Conservation (phyloP, 2,329 filamentous ascomycete genomes). For the Torrubiellomyces zombiae region DNA sequence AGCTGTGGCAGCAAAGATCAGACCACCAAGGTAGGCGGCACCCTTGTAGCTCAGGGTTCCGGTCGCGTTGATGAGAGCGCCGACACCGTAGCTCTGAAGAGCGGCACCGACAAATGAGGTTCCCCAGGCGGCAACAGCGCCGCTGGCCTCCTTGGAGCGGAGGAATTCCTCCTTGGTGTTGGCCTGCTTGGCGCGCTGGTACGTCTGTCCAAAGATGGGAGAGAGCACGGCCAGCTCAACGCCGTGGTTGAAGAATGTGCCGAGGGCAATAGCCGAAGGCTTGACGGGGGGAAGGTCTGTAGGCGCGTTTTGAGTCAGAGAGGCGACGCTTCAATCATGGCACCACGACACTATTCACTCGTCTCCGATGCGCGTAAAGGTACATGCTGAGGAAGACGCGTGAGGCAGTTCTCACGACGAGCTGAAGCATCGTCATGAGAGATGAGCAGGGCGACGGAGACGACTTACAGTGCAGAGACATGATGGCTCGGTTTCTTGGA, state of each 20-base stretch:
- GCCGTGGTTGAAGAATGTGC: conserved; percentile 89
- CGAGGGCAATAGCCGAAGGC: conserved; percentile 93
- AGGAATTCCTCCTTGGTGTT: conserved; percentile 96
- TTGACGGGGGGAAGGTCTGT: conserved; percentile 61
- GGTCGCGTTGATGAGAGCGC: conserved; percentile 83
- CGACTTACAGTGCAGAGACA: conserved; percentile 43
- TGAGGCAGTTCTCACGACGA: background rate
- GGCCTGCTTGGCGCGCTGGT: conserved; percentile 77
- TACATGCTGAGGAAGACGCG: conserved; percentile 2
- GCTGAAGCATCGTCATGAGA: no score
- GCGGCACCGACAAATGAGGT: conserved; percentile 79
- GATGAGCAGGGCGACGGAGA: background rate
- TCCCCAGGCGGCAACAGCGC: conserved; percentile 77
- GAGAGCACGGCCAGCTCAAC: conserved; percentile 74
- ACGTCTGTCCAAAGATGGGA: conserved; percentile 86
- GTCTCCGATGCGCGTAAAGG: no score
- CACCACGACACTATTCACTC: no score
- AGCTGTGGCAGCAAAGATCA: conserved; percentile 84
- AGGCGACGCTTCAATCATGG: conserved; percentile 4
- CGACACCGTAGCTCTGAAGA: conserved; percentile 78
- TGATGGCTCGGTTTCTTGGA: no score
- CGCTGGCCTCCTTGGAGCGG: conserved; percentile 79
- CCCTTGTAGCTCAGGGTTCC: conserved; percentile 95
- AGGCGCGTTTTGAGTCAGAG: no score
- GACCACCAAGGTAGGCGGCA: conserved; percentile 74